A percentile compares a stretch with the other conserved stretches of the same genome.
These are phyloP conservation scores for Cladosporium sphaerospermum DNA, from an alignment of 2,329 filamentous ascomycete genomes.

Conservation along the genomic window DNA sequence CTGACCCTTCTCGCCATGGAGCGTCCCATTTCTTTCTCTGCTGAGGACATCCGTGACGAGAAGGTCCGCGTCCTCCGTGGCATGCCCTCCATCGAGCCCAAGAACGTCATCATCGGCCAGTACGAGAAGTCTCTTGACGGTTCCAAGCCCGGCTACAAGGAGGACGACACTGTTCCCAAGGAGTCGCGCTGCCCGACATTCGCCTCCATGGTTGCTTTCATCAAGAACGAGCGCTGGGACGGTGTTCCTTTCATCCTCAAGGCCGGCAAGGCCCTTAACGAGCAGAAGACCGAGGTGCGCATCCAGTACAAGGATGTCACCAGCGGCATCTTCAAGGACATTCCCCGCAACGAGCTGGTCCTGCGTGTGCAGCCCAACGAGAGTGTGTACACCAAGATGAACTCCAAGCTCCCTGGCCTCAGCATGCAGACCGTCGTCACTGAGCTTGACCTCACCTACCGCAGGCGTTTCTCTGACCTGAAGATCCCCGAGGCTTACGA, in stretches of 20 bases:
- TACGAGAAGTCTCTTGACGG: slow-evolving; percentile 95
- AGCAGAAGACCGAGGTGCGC: slow-evolving; percentile 98
- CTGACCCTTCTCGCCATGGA: slow-evolving; percentile 97
- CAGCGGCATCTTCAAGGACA: slow-evolving; percentile 99
- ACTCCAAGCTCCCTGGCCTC: slow-evolving; percentile 95
- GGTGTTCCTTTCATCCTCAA: slow-evolving; percentile 99
- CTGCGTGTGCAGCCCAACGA: slow-evolving; percentile 99
- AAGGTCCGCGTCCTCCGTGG: slow-evolving; percentile 93
- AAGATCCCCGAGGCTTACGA: slow-evolving; percentile 99
- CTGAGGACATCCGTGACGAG: slow-evolving; percentile 97
- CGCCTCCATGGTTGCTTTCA: slow-evolving; percentile 93
- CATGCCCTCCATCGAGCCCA: slow-evolving; percentile 92
- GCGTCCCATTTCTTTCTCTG: slow-evolving; percentile 93
- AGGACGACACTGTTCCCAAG: slow-evolving; percentile 96
- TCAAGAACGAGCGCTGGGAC: slow-evolving; percentile 99
- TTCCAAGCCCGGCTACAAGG: slow-evolving; percentile 95
- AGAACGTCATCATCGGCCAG: slow-evolving; percentile 99
- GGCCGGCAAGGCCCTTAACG: slow-evolving; percentile 94
- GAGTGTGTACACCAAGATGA: slow-evolving; percentile 99
- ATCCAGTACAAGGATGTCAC: slow-evolving; percentile 99
- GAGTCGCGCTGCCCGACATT: slow-evolving; percentile 97
- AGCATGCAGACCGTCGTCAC: slow-evolving; percentile 99
- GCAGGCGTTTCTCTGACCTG: slow-evolving; percentile 94
- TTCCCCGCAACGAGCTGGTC: slow-evolving; percentile 96
- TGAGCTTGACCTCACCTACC: slow-evolving; percentile 95